Conservation (phyloP, 2,329 filamentous ascomycete genomes). For the Fusarium napiforme region DNA sequence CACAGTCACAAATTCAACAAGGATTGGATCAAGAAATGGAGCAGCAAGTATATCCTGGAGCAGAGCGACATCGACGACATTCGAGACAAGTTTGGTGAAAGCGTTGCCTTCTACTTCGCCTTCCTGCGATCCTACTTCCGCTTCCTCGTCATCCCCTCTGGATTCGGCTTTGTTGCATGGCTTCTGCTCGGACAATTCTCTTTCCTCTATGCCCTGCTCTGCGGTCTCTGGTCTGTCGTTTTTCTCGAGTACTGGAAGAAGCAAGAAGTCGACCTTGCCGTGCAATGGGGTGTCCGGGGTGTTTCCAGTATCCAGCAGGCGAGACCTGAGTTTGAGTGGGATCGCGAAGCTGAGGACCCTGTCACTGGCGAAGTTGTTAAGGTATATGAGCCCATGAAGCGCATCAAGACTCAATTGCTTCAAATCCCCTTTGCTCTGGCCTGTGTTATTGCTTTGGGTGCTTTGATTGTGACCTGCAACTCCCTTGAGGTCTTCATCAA, state of each 20-base stretch:
- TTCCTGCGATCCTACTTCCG: slow-evolving; percentile 92
- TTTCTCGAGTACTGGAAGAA: slow-evolving; percentile 98
- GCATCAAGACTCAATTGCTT: slow-evolving; percentile 79
- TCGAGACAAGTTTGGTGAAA: slow-evolving; percentile 80
- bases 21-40: slow-evolving; percentile 79
- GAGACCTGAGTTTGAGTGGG: slow-evolving; percentile 81
- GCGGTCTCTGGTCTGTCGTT: slow-evolving; percentile 85
- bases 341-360: slow-evolving; percentile 79
- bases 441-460: slow-evolving; percentile 78
- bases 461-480: slow-evolving; percentile 87
- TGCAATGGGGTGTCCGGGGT: slow-evolving; percentile 88
- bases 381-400: slow-evolving; percentile 79
- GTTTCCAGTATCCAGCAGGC: slow-evolving; percentile 84
- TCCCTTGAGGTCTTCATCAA: slow-evolving; percentile 95
- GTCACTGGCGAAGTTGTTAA: slow-evolving; percentile 83
- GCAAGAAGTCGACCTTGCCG: slow-evolving; percentile 85
- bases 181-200: slow-evolving; percentile 87
- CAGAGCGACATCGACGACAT: slow-evolving; percentile 77
- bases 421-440: slow-evolving; percentile 86
- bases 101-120: slow-evolving; percentile 93
- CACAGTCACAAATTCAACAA: slow-evolving; percentile 83
- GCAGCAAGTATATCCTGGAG: slow-evolving; percentile 75
- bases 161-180: slow-evolving; percentile 81
- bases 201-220: slow-evolving; percentile 79
- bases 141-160: slow-evolving; percentile 85